phyloP scores from a whole-genome alignment of 1,284 basidiomycete genomes.

The Pseudozyma tsukubaensis region DNA sequence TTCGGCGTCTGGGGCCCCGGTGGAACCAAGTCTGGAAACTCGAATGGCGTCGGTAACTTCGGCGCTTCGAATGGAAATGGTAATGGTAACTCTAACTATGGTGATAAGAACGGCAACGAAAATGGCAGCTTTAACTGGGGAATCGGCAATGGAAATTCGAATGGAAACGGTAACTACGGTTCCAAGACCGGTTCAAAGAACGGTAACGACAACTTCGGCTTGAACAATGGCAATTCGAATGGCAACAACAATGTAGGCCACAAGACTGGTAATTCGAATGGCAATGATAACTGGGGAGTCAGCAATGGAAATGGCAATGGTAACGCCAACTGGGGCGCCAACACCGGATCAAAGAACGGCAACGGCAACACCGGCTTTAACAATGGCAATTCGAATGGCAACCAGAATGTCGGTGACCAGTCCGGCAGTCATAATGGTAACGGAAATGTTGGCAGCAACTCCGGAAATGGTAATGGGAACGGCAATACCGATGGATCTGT shows the following conservation, averaged over 20 bases:
- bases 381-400: not conserved
- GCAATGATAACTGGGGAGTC: constrained; percentile 3
- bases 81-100: constrained; percentile 9
- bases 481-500: too few species aligned
- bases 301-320: constrained; percentile 1
- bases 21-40: too few species aligned
- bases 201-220: constrained; percentile 12
- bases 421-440: constrained; percentile 2
- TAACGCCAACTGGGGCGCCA: not conserved
- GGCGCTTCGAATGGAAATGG: too few species aligned
- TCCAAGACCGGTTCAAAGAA: constrained; percentile 12
- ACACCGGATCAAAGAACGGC: not conserved
- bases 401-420: not conserved
- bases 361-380: not conserved
- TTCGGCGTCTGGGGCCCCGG: too few species aligned
- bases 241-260: constrained; percentile 14
- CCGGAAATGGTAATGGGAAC: not conserved
- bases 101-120: constrained; percentile 5
- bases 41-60: too few species aligned
- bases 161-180: constrained; percentile 6
- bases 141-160: constrained; percentile 6
- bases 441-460: constrained; percentile 2
- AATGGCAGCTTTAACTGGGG: constrained; percentile 16
- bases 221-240: not conserved
- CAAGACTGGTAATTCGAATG: not conserved